phyloP scores from a whole-genome alignment of 2,329 filamentous ascomycete species.

The Aureobasidium sp. region DNA sequence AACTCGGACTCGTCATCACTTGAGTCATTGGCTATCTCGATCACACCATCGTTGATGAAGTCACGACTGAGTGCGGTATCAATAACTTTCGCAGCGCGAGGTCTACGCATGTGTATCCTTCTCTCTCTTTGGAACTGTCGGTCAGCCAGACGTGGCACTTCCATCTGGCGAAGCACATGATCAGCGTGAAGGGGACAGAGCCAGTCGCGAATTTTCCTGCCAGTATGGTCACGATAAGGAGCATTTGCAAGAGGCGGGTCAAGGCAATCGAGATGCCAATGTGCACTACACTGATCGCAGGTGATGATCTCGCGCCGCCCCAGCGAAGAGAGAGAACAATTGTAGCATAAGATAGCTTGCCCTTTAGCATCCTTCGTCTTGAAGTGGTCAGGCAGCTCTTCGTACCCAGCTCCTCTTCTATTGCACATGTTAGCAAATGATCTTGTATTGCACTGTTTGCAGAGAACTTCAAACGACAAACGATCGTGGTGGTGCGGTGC shows the following conservation, averaged over 20 bases:
- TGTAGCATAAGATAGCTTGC: constrained; percentile 68
- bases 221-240: constrained; percentile 50
- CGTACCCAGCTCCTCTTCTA: constrained; percentile 36
- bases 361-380: constrained; percentile 58
- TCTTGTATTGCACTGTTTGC: not conserved
- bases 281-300: constrained; percentile 73
- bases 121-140: constrained; percentile 20
- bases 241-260: constrained; percentile 76
- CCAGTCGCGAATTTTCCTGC: constrained; percentile 63
- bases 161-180: constrained; percentile 58
- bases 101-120: constrained; percentile 42
- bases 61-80: constrained; percentile 53
- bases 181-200: constrained; percentile 83
- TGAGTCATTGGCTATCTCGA: constrained; percentile 38
- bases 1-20: constrained; percentile 40
- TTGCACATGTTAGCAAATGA: not conserved
- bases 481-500: not conserved
- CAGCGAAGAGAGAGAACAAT: constrained; percentile 61
- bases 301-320: constrained; percentile 68
- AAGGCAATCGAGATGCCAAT: constrained; percentile 90
- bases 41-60: constrained; percentile 45
- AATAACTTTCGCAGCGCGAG: constrained; percentile 42
- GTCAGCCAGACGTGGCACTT: constrained; percentile 27
- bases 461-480: not conserved
- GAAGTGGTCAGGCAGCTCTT: constrained; percentile 34